Evolutionary conservation across 805 yeast genomes (phyloP), one percentile per base, ranked within the genome.

Genomic region (Schizosaccharomyces octosporus): DNA sequence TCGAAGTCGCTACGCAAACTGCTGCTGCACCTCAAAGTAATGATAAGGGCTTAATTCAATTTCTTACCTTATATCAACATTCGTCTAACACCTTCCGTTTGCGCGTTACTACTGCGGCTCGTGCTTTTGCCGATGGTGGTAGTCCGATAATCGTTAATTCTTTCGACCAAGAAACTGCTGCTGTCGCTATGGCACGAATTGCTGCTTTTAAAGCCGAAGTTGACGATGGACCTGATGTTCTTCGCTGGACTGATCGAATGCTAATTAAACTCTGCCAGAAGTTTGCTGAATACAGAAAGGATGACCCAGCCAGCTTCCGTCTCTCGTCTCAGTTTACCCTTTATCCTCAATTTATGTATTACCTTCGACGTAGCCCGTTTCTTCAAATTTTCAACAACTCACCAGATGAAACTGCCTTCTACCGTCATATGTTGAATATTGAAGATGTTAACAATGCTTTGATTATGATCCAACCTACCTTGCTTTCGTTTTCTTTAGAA

Each of bases 151-250:
- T 79, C 62, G 75, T 79, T 4, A 75, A 75, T 36, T 77, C 93
- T n/a, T 93, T 93, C 71, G 99, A 93, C 73, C 97, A 93, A 76
- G 97, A 93, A 73, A 95, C 97, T 13, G 96, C 98, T 2, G 95
- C 96, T 17, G 97, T 89, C 1, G 75, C 89, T 63, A 84, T 90
- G 83, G 84, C 97, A 1, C 79, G 97, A 70, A 79, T 90, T 62
- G 93, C 96, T 11, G 88, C 90, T 57, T 84, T 79, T 77, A 88
- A 88, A 71, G 79, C 82, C 24, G 80, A 79, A 65, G 79, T 84
- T 31, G 95, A 88, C 68, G 95, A 87, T 67, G 93, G 93, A 55
- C 89, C 94, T 15, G 97, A 90, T 70, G 85, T 90, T 27, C 78
- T 89, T 69, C 78, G 95, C 72, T 90, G 97, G 97, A 83, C 87